Conservation (phyloP, 129 eudicot genomes). For the Pulicaria dysenterica region DNA sequence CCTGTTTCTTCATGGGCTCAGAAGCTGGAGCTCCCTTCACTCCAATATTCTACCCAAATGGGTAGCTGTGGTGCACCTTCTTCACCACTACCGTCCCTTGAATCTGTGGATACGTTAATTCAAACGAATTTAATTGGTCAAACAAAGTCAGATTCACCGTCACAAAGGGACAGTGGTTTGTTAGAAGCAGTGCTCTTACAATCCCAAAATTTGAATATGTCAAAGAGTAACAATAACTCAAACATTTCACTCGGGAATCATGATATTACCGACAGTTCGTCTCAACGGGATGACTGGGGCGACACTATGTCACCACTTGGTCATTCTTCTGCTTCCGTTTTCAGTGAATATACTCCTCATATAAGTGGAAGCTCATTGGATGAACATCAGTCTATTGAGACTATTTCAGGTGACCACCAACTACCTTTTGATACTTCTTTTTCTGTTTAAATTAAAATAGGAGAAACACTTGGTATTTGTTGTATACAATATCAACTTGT, state of each 20-base stretch:
- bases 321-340: conserved; percentile 72
- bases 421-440: background rate
- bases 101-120: conserved; percentile 73
- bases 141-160: conserved; percentile 51
- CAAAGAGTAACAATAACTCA: conserved; percentile 41
- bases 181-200: conserved; percentile 78
- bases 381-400: conserved; percentile 55
- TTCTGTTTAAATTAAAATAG: background rate
- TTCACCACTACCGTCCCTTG: conserved; percentile 81
- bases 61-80: conserved; percentile 70
- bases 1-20: conserved; percentile 59
- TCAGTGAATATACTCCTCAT: conserved; percentile 59
- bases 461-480: background rate
- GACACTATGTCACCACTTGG: conserved; percentile 80
- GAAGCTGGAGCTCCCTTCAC: conserved; percentile 99
- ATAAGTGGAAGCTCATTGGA: conserved; percentile 60
- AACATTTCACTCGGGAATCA: conserved; percentile 30
- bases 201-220: conserved; percentile 53
- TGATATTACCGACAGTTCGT: conserved; percentile 41
- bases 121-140: conserved; percentile 60
- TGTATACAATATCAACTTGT: too few species aligned
- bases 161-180: conserved; percentile 67
- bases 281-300: conserved; percentile 51
- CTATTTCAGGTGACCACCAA: conserved; percentile 54
- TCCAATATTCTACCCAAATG: conserved; percentile 73